A percentile compares a stretch with the other conserved stretches of the same genome.
These are phyloP conservation scores for Fusarium coffeatum DNA, from an alignment of 2,329 filamentous ascomycete species.

Conservation along the genomic window DNA sequence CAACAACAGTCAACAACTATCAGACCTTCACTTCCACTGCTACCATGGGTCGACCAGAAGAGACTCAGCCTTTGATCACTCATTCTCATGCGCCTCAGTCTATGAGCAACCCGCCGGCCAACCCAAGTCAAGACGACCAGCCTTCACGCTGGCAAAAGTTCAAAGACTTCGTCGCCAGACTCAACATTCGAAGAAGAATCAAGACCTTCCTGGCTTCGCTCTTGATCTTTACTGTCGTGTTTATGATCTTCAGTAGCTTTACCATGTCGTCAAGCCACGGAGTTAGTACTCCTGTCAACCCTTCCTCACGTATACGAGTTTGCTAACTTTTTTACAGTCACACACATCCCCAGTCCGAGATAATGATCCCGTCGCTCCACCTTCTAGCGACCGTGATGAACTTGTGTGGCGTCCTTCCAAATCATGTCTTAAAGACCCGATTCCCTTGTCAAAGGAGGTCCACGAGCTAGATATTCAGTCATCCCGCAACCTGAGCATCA, in stretches of 20 bases:
- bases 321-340: slow-evolving; percentile 15
- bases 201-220: slow-evolving; percentile 49
- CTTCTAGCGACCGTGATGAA: slow-evolving; percentile 33
- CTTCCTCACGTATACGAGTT: neutral
- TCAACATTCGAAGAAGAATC: slow-evolving; percentile 44
- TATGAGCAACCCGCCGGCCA: slow-evolving; percentile 54
- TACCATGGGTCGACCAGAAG: slow-evolving; percentile 58
- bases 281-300: slow-evolving; percentile 41
- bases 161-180: slow-evolving; percentile 36
- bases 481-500: slow-evolving; percentile 53
- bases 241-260: slow-evolving; percentile 44
- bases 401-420: slow-evolving; percentile 46
- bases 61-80: slow-evolving; percentile 58
- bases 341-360: slow-evolving; percentile 36
- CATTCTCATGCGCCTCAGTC: slow-evolving; percentile 56
- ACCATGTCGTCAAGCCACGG: slow-evolving; percentile 31
- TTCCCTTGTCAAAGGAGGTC: neutral
- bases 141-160: slow-evolving; percentile 48
- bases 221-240: slow-evolving; percentile 50
- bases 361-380: slow-evolving; percentile 42
- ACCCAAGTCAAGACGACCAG: slow-evolving; percentile 23
- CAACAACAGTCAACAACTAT: slow-evolving; percentile 52
- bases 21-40: slow-evolving; percentile 55
- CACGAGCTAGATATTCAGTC: slow-evolving; percentile 48
- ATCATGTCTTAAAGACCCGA: slow-evolving; percentile 43